phyloP scores from a whole-genome alignment of 805 yeast species.

The Maudiozyma pseudohumilis region DNA sequence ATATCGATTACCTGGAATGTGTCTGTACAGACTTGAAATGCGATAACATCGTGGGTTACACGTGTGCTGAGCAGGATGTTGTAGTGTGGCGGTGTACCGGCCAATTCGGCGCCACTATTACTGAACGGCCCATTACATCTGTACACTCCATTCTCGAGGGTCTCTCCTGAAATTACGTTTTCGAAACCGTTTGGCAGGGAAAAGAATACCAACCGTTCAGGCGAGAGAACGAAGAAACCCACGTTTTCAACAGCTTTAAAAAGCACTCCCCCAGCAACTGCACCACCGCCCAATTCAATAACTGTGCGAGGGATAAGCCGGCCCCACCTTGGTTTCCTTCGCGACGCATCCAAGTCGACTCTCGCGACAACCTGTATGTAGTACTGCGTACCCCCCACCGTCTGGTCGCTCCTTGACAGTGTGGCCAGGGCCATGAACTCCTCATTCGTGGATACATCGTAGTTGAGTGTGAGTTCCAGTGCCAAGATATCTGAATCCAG shows the following conservation, averaged over 20 bases:
- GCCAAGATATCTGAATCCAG: conserved; percentile 7
- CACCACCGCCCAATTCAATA: neutral
- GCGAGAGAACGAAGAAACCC: conserved; percentile 16
- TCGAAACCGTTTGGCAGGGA: conserved; percentile 12
- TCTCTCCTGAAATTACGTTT: conserved; percentile 10
- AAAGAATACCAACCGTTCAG: conserved; percentile 8
- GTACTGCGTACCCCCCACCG: too few relatives aligned
- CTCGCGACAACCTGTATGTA: too few relatives aligned
- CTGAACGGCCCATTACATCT: conserved; percentile 3
- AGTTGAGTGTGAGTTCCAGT: conserved; percentile 8
- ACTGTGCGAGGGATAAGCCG: conserved; percentile 1
- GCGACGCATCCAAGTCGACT: too few relatives aligned
- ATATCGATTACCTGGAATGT: neutral
- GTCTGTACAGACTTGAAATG: conserved; percentile 3
- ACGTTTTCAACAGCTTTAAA: conserved; percentile 13
- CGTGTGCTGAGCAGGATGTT: too few relatives aligned
- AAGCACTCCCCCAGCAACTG: neutral
- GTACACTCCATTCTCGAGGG: conserved; percentile 3
- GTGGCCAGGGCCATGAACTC: conserved; percentile 11
- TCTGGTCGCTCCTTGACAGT: conserved; percentile 3
- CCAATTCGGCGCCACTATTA: neutral
- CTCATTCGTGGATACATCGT: conserved; percentile 10
- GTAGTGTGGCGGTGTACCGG: neutral
- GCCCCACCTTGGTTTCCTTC: conserved; percentile 3
- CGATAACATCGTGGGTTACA: neutral